These are phyloP conservation scores for Noccaea caerulescens DNA, from an alignment of 345 rosid species.

Conservation along the genomic window DNA sequence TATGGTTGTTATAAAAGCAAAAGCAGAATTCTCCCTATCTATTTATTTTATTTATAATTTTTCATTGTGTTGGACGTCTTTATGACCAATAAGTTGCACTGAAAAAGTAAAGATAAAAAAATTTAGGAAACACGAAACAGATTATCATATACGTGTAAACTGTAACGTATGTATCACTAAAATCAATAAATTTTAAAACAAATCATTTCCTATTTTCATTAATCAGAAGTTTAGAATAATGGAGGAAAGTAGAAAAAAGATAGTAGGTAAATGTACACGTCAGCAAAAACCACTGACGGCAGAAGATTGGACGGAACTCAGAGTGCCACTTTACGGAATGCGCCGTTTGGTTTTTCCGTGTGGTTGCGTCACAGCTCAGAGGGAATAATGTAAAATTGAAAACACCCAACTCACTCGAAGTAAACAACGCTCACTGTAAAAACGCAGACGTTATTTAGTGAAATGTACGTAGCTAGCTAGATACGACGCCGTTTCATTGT, in stretches of 20 bases:
- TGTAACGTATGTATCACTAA: no score
- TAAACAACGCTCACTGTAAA: conserved; percentile 28
- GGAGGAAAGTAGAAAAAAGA: neutral
- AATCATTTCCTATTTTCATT: neutral
- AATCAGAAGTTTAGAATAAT: neutral
- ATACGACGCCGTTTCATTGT: conserved; percentile 26
- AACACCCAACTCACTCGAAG: neutral
- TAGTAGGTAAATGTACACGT: conserved; percentile 33
- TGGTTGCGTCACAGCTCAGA: conserved; percentile 44
- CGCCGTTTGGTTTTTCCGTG: conserved; percentile 1
- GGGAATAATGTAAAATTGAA: conserved; percentile 18
- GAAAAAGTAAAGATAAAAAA: conserved; percentile 9
- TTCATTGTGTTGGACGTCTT: neutral
- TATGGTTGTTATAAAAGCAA: conserved; percentile 39
- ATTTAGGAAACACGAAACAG: neutral
- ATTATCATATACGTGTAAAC: neutral
- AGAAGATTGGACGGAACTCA: conserved; percentile 36
- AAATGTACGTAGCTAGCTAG: neutral
- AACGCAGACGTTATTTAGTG: conserved; percentile 22
- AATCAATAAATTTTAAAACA: neutral
- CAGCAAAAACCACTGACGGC: conserved; percentile 25
- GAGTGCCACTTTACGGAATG: conserved; percentile 31
- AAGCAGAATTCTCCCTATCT: conserved; percentile 29
- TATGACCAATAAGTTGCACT: conserved; percentile 13
- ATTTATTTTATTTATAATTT: conserved; percentile 6